Evolutionary conservation across 257 asterid genomes (phyloP).

Genomic region (Nicotiana tabacum): DNA sequence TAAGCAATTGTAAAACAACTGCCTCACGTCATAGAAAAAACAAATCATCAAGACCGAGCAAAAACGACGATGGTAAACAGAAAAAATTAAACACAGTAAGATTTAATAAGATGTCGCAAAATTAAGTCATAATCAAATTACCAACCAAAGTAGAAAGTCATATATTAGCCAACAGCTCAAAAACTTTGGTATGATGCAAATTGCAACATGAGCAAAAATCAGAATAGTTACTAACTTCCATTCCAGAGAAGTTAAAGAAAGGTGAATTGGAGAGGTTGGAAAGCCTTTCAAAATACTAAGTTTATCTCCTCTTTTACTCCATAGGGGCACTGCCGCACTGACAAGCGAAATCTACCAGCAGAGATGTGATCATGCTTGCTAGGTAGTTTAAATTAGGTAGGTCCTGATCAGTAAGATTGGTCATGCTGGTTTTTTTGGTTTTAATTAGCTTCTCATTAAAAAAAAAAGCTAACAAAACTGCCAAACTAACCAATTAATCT

Average conservation of each 20-base stretch:
- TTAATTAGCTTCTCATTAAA: background rate
- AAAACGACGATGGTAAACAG: background rate
- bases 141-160: constrained; percentile 1
- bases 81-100: background rate
- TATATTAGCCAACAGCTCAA: background rate
- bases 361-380: background rate
- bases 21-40: background rate
- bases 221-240: background rate
- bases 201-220: background rate
- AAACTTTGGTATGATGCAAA: background rate
- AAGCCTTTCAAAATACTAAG: background rate
- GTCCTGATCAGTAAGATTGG: background rate
- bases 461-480: background rate
- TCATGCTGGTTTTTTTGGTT: background rate
- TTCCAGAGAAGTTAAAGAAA: background rate
- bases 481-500: background rate
- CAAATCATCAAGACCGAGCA: background rate
- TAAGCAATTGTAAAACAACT: constrained; percentile 19
- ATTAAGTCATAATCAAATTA: background rate
- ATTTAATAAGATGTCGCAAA: background rate
- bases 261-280: background rate
- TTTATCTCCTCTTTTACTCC: background rate
- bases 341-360: background rate
- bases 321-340: background rate
- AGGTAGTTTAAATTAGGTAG: background rate